Conservation (phyloP, 2,329 filamentous ascomycete genomes). For the Hypoxylon sp. region DNA sequence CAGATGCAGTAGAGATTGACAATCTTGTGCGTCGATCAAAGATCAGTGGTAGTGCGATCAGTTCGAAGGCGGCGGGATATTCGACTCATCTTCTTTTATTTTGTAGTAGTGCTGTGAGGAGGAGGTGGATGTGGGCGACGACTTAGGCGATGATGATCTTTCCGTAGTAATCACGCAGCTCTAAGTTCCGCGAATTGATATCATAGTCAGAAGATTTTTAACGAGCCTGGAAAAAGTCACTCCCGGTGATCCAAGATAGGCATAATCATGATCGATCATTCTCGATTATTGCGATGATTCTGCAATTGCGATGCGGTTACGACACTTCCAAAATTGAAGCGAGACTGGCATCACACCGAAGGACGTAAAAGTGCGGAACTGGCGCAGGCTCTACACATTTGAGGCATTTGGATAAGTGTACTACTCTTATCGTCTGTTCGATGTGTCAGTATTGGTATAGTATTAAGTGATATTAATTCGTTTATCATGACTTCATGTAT, state of each 20-base stretch:
- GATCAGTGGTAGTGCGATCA: neutral
- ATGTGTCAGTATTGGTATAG: constrained; percentile 2
- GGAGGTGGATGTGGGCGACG: neutral
- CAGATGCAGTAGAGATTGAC: neutral
- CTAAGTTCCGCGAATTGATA: constrained; percentile 20
- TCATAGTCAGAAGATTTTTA: constrained; percentile 8
- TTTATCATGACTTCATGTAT: constrained; percentile 7
- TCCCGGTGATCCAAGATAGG: constrained; percentile 1
- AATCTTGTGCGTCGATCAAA: neutral
- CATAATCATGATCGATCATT: constrained; percentile 16
- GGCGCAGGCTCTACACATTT: no score
- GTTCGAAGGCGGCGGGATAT: no score
- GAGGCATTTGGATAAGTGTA: neutral
- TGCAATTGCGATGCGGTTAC: neutral
- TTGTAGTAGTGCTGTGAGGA: neutral
- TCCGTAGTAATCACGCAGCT: constrained; percentile 24
- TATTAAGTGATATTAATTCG: constrained; percentile 5
- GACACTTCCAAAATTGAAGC: neutral
- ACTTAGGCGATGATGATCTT: constrained; percentile 28
- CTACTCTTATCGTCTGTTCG: neutral
- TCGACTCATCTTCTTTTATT: neutral
- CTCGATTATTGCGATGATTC: neutral
- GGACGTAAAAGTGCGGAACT: no score
- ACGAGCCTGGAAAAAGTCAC: constrained; percentile 12
- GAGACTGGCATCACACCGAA: neutral